phyloP scores from a whole-genome alignment of 768 basidiomycete genomes.

The Calocybe gangraenosa region DNA sequence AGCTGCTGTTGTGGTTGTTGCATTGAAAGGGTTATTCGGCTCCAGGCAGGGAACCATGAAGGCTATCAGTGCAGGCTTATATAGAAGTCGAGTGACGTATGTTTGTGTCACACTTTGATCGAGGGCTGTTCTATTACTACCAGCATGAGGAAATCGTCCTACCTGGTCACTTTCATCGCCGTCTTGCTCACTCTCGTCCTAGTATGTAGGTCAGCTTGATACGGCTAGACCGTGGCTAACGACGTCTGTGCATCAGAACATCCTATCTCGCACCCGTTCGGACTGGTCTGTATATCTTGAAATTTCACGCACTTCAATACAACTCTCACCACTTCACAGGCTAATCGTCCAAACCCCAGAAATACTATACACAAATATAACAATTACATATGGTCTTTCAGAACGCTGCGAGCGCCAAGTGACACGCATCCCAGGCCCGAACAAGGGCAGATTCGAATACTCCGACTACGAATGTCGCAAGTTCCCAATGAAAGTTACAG shows the following conservation, averaged over 20 bases:
- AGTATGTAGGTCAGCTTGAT: slow-evolving; percentile 40
- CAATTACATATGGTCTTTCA: slow-evolving; percentile 55
- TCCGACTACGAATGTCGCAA: slow-evolving; percentile 56
- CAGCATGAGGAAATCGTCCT: slow-evolving; percentile 66
- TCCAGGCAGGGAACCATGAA: too few species aligned
- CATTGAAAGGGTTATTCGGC: slow-evolving; percentile 1
- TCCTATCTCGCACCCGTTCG: slow-evolving; percentile 48
- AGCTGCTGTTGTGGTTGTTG: slow-evolving; percentile 14
- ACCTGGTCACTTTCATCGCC: slow-evolving; percentile 58
- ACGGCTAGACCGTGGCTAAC: too few species aligned
- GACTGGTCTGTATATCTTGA: slow-evolving; percentile 52
- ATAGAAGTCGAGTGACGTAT: background rate
- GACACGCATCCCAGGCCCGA: slow-evolving; percentile 43
- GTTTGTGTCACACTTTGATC: background rate
- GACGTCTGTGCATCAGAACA: too few species aligned
- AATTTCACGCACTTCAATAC: background rate
- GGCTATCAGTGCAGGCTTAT: too few species aligned
- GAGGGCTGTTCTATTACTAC: background rate
- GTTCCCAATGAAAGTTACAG: slow-evolving; percentile 56
- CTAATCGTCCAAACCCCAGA: slow-evolving; percentile 40
- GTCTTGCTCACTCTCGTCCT: slow-evolving; percentile 46
- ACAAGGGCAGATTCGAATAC: slow-evolving; percentile 44
- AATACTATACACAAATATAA: slow-evolving; percentile 41
- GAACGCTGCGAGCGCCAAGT: slow-evolving; percentile 52
- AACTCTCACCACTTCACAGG: slow-evolving; percentile 25